Evolutionary conservation across 2,329 filamentous ascomycete species (phyloP).

Genomic region (Diplodia mutila): DNA sequence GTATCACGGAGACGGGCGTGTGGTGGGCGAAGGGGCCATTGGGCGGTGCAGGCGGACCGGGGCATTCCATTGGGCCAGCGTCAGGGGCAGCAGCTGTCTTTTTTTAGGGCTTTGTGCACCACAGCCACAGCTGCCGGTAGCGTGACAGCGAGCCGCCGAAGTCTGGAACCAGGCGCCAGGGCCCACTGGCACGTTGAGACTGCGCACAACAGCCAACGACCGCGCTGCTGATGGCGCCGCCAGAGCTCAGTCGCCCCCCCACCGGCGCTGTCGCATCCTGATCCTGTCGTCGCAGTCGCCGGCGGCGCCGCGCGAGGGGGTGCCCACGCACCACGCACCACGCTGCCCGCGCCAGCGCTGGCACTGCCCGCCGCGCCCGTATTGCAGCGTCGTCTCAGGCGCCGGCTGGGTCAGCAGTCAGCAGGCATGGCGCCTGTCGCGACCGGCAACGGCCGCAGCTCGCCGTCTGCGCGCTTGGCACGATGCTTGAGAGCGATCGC

Average conservation of each 20-base stretch:
- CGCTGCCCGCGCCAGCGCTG: not conserved
- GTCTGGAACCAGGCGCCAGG: conserved; percentile 18
- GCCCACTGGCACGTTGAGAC: not conserved
- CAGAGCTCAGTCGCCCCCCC: not conserved
- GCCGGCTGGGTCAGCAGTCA: conserved; percentile 1
- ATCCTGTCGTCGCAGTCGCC: not conserved
- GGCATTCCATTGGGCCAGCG: not conserved
- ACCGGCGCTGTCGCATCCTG: conserved; percentile 1
- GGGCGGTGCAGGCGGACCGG: not conserved
- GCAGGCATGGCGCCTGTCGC: conserved; percentile 2
- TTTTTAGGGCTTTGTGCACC: conserved; percentile 14
- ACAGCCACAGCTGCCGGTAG: conserved; percentile 19
- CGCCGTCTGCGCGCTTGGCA: conserved; percentile 7
- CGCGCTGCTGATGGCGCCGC: conserved; percentile 14
- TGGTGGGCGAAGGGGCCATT: conserved; percentile 1
- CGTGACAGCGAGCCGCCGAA: conserved; percentile 7
- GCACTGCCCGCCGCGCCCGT: conserved; percentile 14
- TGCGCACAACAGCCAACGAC: conserved; percentile 9
- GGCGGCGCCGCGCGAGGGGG: conserved; percentile 10
- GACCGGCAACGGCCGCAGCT: conserved; percentile 10
- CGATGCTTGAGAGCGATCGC: conserved; percentile 24
- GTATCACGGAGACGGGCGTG: not conserved
- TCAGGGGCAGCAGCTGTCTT: conserved; percentile 9
- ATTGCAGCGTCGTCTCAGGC: conserved; percentile 9
- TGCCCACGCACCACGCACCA: no score